Percentiles rank a stretch among this genome's conserved stretches.
Conservation (phyloP, 2,329 filamentous ascomycete species). For the Curvularia spicifera region DNA sequence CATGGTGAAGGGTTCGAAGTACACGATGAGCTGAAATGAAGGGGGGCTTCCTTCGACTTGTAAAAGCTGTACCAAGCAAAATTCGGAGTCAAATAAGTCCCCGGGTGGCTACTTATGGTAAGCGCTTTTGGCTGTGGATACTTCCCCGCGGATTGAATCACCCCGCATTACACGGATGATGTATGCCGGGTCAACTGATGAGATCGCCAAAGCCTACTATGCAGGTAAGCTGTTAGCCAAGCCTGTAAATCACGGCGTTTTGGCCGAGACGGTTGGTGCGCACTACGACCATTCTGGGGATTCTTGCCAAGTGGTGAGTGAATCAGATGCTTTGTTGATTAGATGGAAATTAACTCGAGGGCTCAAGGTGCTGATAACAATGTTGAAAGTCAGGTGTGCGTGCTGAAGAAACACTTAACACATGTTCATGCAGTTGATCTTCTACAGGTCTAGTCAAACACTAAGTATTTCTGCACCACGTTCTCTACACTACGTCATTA, state of each 20-base stretch:
- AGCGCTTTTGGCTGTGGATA: background rate
- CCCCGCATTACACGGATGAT: background rate
- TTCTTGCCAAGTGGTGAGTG: background rate
- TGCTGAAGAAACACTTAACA: background rate
- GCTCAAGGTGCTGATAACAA: background rate
- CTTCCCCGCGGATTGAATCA: background rate
- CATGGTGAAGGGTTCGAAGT: background rate
- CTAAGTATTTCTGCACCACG: background rate
- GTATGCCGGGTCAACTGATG: background rate
- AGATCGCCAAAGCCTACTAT: slow-evolving; percentile 5
- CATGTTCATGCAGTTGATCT: background rate
- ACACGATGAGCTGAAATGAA: background rate
- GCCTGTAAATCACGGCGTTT: slow-evolving; percentile 9
- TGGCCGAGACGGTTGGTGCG: slow-evolving; percentile 2
- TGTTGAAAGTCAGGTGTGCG: background rate
- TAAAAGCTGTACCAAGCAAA: background rate
- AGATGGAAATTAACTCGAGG: background rate
- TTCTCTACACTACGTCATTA: background rate
- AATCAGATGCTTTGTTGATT: background rate
- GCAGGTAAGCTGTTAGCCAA: slow-evolving; percentile 1
- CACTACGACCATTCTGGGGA: background rate
- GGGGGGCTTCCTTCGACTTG: too few species aligned
- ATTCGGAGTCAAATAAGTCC: background rate
- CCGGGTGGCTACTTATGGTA: background rate
- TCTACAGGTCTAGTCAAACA: background rate